phyloP scores from a whole-genome alignment of 352 stramenopile genomes.

The Phytopythium vexans region DNA sequence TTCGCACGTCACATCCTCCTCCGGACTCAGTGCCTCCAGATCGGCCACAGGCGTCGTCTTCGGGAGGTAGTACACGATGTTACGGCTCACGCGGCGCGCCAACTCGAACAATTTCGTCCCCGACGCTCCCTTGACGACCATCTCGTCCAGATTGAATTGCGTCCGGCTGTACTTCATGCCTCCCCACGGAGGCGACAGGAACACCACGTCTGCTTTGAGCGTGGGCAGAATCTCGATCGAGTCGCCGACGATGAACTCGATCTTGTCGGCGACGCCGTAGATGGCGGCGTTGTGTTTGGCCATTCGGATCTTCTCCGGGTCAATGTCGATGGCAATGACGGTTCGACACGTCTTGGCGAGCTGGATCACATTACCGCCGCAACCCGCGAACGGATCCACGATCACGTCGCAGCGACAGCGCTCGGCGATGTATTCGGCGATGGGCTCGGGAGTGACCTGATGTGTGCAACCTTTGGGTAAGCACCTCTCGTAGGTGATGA shows the following conservation, averaged over 20 bases:
- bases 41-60: conserved; percentile 55
- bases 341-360: conserved; percentile 85
- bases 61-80: conserved; percentile 84
- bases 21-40: conserved; percentile 44
- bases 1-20: conserved; percentile 68
- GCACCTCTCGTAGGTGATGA: no score
- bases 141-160: conserved; percentile 56
- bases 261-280: conserved; percentile 88
- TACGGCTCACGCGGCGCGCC: conserved; percentile 51
- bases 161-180: conserved; percentile 71
- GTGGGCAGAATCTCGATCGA: conserved; percentile 73
- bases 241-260: conserved; percentile 91
- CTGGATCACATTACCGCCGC: conserved; percentile 93
- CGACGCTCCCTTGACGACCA: conserved; percentile 56
- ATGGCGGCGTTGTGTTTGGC: conserved; percentile 89
- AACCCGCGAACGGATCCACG: conserved; percentile 91
- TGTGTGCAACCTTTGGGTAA: no score
- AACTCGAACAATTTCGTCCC: conserved; percentile 64
- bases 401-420: conserved; percentile 81
- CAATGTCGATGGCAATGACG: conserved; percentile 93
- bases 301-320: conserved; percentile 87
- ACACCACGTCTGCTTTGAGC: conserved; percentile 83
- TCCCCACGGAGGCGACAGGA: conserved; percentile 91
- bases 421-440: conserved; percentile 84
- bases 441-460: conserved; percentile 88